These are phyloP conservation scores for Termitomyces bulborhizus DNA, from an alignment of 768 basidiomycete species.

Conservation along the genomic window DNA sequence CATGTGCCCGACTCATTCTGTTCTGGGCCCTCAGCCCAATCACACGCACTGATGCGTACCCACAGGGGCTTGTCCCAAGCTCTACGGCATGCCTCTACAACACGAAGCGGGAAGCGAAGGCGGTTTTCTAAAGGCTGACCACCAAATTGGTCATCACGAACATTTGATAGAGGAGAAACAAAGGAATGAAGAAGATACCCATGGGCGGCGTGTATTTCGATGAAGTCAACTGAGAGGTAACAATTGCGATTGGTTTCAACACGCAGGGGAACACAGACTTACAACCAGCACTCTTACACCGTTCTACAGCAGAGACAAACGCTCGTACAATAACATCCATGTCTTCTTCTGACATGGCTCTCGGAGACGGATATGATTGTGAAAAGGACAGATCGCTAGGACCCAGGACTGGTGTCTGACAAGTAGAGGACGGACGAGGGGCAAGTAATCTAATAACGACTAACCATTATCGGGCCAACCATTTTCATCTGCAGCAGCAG, in stretches of 20 bases:
- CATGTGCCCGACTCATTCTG: slow-evolving; percentile 48
- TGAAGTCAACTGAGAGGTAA: slow-evolving; percentile 49
- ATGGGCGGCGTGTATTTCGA: slow-evolving; percentile 71
- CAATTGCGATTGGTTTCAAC: neutral
- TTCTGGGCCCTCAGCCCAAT: slow-evolving; percentile 60
- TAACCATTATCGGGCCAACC: slow-evolving; percentile 69
- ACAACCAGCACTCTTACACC: slow-evolving; percentile 61
- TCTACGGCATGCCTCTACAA: slow-evolving; percentile 45
- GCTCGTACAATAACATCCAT: slow-evolving; percentile 55
- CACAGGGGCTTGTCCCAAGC: slow-evolving; percentile 71
- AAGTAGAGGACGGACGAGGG: neutral
- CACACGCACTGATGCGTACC: slow-evolving; percentile 59
- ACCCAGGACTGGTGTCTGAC: slow-evolving; percentile 42
- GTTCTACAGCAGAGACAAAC: slow-evolving; percentile 46
- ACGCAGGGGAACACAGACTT: slow-evolving; percentile 14
- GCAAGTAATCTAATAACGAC: neutral
- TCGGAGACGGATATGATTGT: slow-evolving; percentile 46
- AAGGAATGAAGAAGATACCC: slow-evolving; percentile 65
- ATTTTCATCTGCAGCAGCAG: slow-evolving; percentile 42
- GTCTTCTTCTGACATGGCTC: slow-evolving; percentile 48
- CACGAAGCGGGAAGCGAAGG: slow-evolving; percentile 56
- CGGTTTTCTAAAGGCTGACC: slow-evolving; percentile 68
- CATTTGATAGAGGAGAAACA: slow-evolving; percentile 70
- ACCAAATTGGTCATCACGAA: slow-evolving; percentile 65
- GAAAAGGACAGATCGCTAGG: slow-evolving; percentile 56